phyloP scores from a whole-genome alignment of 2,329 filamentous ascomycete species.

The Colletotrichum graminicola region DNA sequence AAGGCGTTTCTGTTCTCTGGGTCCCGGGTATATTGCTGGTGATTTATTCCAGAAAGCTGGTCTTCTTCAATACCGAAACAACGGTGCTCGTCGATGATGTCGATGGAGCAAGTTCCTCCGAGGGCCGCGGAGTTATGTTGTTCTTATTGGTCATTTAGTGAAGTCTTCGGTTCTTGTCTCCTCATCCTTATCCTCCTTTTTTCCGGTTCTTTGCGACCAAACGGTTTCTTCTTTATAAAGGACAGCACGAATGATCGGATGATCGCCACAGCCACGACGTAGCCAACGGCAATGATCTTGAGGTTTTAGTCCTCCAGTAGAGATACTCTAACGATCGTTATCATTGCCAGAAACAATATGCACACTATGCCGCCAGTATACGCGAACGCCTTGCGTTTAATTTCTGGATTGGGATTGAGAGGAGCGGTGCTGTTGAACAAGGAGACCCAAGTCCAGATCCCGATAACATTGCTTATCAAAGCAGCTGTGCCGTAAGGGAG shows the following conservation, averaged over 20 bases:
- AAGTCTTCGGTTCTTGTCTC: too few relatives aligned
- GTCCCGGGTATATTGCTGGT: background rate
- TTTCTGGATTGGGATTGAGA: background rate
- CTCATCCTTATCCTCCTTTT: too few relatives aligned
- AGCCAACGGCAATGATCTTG: background rate
- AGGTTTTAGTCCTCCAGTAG: background rate
- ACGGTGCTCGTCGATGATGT: background rate
- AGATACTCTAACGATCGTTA: background rate
- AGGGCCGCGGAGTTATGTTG: background rate
- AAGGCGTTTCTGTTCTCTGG: background rate
- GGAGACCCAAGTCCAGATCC: background rate
- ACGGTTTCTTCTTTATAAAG: background rate
- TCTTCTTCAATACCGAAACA: background rate
- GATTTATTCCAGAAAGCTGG: background rate
- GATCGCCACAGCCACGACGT: background rate
- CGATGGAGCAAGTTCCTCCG: background rate
- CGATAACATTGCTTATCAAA: background rate
- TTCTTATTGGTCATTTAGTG: background rate
- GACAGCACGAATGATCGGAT: background rate
- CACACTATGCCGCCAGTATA: background rate
- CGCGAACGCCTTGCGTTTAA: constrained; percentile 8
- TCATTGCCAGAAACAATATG: background rate
- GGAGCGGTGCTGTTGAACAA: background rate
- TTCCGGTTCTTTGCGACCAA: background rate
- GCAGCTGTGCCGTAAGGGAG: constrained; percentile 11